These are phyloP conservation scores for Mucor saturninus DNA, from an alignment of 371 early-diverging fungal species.

Conservation along the genomic window DNA sequence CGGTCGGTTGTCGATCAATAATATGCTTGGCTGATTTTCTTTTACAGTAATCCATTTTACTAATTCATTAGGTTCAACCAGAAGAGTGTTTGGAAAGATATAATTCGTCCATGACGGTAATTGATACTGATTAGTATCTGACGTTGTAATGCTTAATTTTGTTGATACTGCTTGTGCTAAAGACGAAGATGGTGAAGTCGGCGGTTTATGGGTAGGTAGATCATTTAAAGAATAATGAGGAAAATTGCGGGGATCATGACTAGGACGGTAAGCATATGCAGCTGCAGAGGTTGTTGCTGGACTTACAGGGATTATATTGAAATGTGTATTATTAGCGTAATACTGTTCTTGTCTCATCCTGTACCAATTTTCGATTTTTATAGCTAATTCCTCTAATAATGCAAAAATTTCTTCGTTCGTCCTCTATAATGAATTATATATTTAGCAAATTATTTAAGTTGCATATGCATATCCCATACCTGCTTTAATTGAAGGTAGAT, in stretches of 20 bases:
- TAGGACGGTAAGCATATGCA: slow-evolving; percentile 18
- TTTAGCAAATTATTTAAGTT: background rate
- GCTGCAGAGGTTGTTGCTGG: slow-evolving; percentile 6
- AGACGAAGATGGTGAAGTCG: background rate
- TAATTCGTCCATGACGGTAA: slow-evolving; percentile 23
- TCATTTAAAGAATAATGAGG: slow-evolving; percentile 24
- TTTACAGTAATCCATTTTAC: slow-evolving; percentile 33
- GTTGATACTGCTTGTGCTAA: slow-evolving; percentile 2
- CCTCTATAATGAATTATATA: slow-evolving; percentile 14
- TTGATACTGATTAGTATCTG: background rate
- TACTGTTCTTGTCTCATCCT: background rate
- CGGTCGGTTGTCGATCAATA: slow-evolving; percentile 79
- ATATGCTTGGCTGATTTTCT: slow-evolving; percentile 45
- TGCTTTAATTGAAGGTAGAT: slow-evolving; percentile 25
- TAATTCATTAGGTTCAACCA: slow-evolving; percentile 43
- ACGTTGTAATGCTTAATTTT: slow-evolving; percentile 1
- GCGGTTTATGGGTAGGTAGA: background rate
- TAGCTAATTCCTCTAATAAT: slow-evolving; percentile 20
- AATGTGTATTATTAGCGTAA: slow-evolving; percentile 5
- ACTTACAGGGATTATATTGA: slow-evolving; percentile 10
- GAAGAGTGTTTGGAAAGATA: slow-evolving; percentile 30
- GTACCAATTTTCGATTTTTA: slow-evolving; percentile 19
- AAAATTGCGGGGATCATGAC: slow-evolving; percentile 25
- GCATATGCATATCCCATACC: slow-evolving; percentile 11
- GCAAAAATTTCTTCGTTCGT: slow-evolving; percentile 25